phyloP scores from a whole-genome alignment of 305 asterid genomes.

The Andrographis paniculata region DNA sequence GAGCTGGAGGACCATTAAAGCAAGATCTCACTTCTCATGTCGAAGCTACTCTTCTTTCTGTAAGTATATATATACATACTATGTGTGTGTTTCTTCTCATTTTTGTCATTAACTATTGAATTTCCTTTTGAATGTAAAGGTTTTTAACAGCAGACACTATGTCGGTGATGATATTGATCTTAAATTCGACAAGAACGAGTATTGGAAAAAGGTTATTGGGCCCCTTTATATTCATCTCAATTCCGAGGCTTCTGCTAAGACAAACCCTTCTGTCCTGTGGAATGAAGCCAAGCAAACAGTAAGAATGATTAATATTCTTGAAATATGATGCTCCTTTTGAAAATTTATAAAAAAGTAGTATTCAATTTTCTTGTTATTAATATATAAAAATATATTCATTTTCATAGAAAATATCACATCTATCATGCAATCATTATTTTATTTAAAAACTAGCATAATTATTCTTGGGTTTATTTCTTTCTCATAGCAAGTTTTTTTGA shows the following conservation, averaged over 20 bases:
- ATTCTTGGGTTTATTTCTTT: no score
- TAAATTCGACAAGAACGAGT: background rate
- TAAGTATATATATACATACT: constrained; percentile 21
- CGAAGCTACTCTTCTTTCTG: constrained; percentile 49
- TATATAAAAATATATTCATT: no score
- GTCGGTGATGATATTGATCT: background rate
- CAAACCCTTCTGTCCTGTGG: background rate
- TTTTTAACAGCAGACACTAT: background rate
- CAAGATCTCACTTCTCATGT: constrained; percentile 76
- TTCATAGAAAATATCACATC: no score
- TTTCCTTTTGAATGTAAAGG: background rate
- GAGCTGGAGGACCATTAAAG: constrained; percentile 57
- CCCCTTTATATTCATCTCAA: background rate
- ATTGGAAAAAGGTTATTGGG: constrained; percentile 1
- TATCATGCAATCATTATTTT: no score
- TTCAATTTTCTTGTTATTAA: no score
- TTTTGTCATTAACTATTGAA: no score
- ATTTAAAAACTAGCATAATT: no score
- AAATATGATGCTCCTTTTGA: no score
- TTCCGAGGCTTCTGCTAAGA: background rate
- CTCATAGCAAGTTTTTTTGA: no score
- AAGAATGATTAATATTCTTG: background rate
- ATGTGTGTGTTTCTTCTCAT: no score
- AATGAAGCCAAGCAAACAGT: background rate
- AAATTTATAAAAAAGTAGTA: no score